Base-by-base conservation (phyloP, 768 basidiomycete genomes). In the Postia placenta region DNA sequence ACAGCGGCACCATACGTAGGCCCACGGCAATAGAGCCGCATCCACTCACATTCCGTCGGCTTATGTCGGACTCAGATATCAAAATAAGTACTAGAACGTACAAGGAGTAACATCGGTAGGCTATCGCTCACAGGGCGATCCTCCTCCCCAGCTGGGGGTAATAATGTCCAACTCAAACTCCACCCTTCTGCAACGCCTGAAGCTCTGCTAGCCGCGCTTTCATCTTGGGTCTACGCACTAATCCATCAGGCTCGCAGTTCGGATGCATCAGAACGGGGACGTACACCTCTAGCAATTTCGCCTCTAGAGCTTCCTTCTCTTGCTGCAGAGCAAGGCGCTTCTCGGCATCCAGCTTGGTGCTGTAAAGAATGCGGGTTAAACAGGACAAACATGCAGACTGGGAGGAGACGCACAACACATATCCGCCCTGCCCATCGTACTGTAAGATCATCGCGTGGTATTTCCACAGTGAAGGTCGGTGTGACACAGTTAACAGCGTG, bases 341-440 rank as follows among this genome's bases (percentile, higher is more conserved):
- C 67, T 94, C 89, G 15, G 92, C 87, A 60, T 97, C 87, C 28
- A 98, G 72, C 60, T 87, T 83, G 20, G 91, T 92, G 67, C 92
- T 94, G 58, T 9, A 36, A 51, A 49, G 15, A 37, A 17, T 27
- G 5, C 23, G 30, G 17, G 17, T 23, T 25, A 11, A 5, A 26
- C 23, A 25, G 5, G 11, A 7, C 42, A 26, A 5, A 23, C 9
- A 17, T 22, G 12, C 7, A 42, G 7, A 42, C 7, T 23, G 33
- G 24, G 19, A 26, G 42, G 22, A 42, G 6, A 77, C 90, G 53
- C 59, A 92, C 92, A 97, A 99, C 17, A 93, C 80, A 68, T 97
- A 97, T 52, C 90, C 90, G 27, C 95, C 95, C 65, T 90, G 85
- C 5, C 95, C 95, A 59, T 97, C 91, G 61, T 90, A 92, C 61